Evolutionary conservation across 805 yeast genomes (phyloP).

Genomic region (Clavispora santaluciae): DNA sequence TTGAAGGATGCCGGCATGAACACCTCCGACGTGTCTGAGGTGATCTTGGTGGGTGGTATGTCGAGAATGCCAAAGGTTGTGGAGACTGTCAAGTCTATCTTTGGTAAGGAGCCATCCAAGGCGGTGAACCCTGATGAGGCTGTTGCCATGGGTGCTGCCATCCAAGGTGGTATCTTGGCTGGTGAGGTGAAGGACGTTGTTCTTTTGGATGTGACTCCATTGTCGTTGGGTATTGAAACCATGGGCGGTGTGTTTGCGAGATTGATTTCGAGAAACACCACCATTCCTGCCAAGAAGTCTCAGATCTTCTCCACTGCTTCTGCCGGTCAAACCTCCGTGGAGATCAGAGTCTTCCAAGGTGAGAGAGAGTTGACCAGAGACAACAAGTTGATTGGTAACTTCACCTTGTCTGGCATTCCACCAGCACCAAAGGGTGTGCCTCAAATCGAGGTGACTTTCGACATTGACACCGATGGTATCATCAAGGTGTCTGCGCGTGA

Average conservation of each 20-base stretch:
- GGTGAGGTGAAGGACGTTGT: constrained; percentile 94
- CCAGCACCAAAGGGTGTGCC: constrained; percentile 95
- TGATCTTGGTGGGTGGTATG: constrained; percentile 87
- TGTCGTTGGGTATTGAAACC: constrained; percentile 94
- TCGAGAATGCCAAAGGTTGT: constrained; percentile 87
- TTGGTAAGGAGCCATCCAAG: constrained; percentile 81
- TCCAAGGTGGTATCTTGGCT: constrained; percentile 93
- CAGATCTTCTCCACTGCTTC: constrained; percentile 95
- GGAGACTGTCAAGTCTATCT: constrained; percentile 68
- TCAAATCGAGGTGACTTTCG: constrained; percentile 91
- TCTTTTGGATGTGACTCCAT: constrained; percentile 83
- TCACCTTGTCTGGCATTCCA: constrained; percentile 90
- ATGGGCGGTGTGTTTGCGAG: constrained; percentile 97
- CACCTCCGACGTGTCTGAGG: constrained; percentile 67
- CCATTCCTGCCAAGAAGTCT: constrained; percentile 94
- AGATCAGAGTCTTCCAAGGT: constrained; percentile 98
- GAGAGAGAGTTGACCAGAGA: constrained; percentile 98
- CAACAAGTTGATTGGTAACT: constrained; percentile 96
- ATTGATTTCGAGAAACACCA: constrained; percentile 87
- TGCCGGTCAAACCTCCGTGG: constrained; percentile 94
- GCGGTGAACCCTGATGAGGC: constrained; percentile 95
- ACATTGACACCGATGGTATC: constrained; percentile 96
- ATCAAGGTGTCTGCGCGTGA: constrained; percentile 93
- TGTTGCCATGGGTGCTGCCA: constrained; percentile 95
- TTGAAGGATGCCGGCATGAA: constrained; percentile 72